Evolutionary conservation across 768 basidiomycete species (phyloP), one percentile per base, ranked within the genome.

Genomic region (Cystoderma amianthinum): DNA sequence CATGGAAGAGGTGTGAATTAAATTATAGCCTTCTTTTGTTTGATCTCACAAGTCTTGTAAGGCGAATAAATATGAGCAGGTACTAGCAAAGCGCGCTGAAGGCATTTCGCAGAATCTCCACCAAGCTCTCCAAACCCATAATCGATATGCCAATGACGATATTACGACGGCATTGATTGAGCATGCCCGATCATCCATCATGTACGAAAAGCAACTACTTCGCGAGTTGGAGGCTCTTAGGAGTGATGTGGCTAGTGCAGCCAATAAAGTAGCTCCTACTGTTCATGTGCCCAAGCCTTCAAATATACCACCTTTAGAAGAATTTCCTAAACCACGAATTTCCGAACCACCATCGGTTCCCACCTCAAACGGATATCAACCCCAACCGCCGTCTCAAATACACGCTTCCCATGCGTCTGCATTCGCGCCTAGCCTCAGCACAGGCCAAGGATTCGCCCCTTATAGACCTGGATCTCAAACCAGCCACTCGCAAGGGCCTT

Each of bases 71-170:
- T 88, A 92, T 45, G 95, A 99, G 55, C 78, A 85, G 56, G 72
- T 80, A 5, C 76, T 98, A 18, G 81, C 85, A 3, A 78, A 76
- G 38, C 82, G 91, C n/a, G 85, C 94, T 2, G 76, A 90, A 38
- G 91, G 91, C 34, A 97, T 99, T 42, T 97, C 95, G 1, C 82
- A 89, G 51, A 94, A 97, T 51, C 71, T 99, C 13, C 93, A 96
- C 52, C 78, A 77, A 37, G 85, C 94, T 2, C 74, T 99, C 20
- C 76, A 83, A 25, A 78, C 78, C 1, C 92, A 99, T 61, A 89
- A 86, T 44, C 77, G 79, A 36, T 77, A 85, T 48, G 87, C 93
- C 20, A 87, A 95, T 41, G 88, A 94, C 42, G 96, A 99, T 58
- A 75, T 97, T 40, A 88, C 88, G 13, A 73, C 86, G 16, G 87